phyloP scores from a whole-genome alignment of 345 rosid species.

The Citrus unshiu region DNA sequence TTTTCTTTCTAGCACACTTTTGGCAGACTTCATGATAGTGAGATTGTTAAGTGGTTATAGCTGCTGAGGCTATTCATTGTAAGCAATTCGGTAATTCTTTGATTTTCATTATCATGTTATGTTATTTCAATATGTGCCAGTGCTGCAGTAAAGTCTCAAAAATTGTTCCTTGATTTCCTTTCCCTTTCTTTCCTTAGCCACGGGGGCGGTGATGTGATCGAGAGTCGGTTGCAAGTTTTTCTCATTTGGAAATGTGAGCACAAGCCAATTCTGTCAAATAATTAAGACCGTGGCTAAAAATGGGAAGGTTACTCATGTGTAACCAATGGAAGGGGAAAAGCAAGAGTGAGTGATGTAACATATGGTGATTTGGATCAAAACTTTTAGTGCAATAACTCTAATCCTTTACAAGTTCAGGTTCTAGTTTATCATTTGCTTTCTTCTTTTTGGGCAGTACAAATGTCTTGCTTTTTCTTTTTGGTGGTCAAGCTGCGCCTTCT shows the following conservation, averaged over 20 bases:
- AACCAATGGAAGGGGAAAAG: not conserved
- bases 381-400: not conserved
- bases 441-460: not conserved
- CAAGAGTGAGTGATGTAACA: not conserved
- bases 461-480: not conserved
- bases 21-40: not conserved
- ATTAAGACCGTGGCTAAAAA: not conserved
- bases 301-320: not conserved
- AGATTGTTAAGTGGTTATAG: not conserved
- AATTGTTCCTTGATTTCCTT: not conserved
- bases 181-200: not conserved
- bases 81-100: not conserved
- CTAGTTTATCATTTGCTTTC: not conserved
- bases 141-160: not conserved
- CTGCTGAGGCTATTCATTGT: not conserved
- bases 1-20: not conserved
- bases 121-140: not conserved
- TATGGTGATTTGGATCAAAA: not conserved
- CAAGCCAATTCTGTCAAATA: not conserved
- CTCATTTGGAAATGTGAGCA: not conserved
- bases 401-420: not conserved
- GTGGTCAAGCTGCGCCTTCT: constrained; percentile 20
- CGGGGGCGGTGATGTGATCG: not conserved
- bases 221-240: not conserved
- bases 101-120: not conserved